These are phyloP conservation scores for Podila verticillata DNA, from an alignment of 192 early-diverging fungal species.

Conservation along the genomic window DNA sequence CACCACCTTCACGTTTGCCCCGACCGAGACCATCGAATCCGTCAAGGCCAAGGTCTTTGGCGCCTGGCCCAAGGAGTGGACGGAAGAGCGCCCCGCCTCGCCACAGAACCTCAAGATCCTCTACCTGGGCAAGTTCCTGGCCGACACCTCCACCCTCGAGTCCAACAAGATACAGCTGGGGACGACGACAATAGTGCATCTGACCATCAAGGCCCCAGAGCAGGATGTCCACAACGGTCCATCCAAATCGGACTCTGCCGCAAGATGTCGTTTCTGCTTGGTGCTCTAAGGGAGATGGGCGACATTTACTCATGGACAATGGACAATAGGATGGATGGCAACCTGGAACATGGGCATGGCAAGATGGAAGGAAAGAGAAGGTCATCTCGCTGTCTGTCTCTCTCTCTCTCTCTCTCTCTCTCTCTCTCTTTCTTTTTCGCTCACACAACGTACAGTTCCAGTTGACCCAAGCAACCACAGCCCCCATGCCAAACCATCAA, in stretches of 20 bases:
- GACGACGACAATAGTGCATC: slow-evolving; percentile 54
- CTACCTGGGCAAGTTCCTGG: slow-evolving; percentile 57
- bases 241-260: slow-evolving; percentile 50
- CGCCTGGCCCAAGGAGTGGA: slow-evolving; percentile 59
- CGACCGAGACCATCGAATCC: slow-evolving; percentile 45
- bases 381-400: too few relatives aligned
- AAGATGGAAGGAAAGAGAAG: too few relatives aligned
- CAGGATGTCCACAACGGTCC: slow-evolving; percentile 27
- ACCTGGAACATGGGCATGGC: too few relatives aligned
- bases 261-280: slow-evolving; percentile 51
- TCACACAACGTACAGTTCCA: too few relatives aligned
- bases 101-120: slow-evolving; percentile 56
- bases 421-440: too few relatives aligned
- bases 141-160: slow-evolving; percentile 53
- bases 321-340: neutral
- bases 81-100: slow-evolving; percentile 53
- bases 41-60: slow-evolving; percentile 54
- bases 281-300: slow-evolving; percentile 23
- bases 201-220: slow-evolving; percentile 53
- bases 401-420: too few relatives aligned
- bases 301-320: neutral
- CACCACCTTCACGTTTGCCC: slow-evolving; percentile 50
- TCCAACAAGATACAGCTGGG: slow-evolving; percentile 57
- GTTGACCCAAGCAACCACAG: too few relatives aligned
- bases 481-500: too few relatives aligned